A percentile compares a stretch with the other conserved stretches of the same genome.
Conservation (phyloP, 2,329 filamentous ascomycete genomes). For the Colletotrichum navitas region DNA sequence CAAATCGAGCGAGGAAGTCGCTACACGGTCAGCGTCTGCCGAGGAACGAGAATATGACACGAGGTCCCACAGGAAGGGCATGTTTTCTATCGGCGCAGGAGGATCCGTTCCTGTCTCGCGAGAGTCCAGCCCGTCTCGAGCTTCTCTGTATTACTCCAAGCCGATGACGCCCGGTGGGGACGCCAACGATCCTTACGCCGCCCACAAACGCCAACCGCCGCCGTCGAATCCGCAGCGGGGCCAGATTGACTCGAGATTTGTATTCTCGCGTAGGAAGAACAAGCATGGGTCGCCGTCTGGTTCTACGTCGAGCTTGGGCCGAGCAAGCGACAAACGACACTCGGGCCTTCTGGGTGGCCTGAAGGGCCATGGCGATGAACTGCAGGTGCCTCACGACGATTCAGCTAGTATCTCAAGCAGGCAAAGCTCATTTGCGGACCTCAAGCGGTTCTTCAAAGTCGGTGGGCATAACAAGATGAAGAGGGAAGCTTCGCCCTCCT, state of each 20-base stretch:
- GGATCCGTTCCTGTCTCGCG: conserved; percentile 70
- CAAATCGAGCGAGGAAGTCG: conserved; percentile 57
- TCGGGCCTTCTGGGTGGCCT: conserved; percentile 58
- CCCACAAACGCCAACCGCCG: conserved; percentile 80
- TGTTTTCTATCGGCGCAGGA: conserved; percentile 64
- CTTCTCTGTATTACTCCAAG: conserved; percentile 75
- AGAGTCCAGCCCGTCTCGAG: conserved; percentile 73
- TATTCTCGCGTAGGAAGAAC: conserved; percentile 80
- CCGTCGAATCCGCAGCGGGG: conserved; percentile 71
- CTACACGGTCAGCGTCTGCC: conserved; percentile 57
- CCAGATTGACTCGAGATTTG: conserved; percentile 82
- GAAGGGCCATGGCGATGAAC: conserved; percentile 58
- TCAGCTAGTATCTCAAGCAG: conserved; percentile 62
- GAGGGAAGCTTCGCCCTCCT: conserved; percentile 73
- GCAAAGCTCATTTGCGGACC: conserved; percentile 89
- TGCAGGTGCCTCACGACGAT: conserved; percentile 60
- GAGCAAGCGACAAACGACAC: conserved; percentile 63
- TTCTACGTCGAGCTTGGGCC: conserved; percentile 65
- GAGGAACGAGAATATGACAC: conserved; percentile 52
- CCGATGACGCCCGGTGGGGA: conserved; percentile 85
- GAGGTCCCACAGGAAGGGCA: conserved; percentile 63
- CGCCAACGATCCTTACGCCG: conserved; percentile 87
- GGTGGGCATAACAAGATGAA: conserved; percentile 78
- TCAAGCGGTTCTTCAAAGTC: conserved; percentile 97
- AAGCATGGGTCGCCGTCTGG: conserved; percentile 69